phyloP scores from a whole-genome alignment of 306 rosid species.

The Rubus parviflorus region DNA sequence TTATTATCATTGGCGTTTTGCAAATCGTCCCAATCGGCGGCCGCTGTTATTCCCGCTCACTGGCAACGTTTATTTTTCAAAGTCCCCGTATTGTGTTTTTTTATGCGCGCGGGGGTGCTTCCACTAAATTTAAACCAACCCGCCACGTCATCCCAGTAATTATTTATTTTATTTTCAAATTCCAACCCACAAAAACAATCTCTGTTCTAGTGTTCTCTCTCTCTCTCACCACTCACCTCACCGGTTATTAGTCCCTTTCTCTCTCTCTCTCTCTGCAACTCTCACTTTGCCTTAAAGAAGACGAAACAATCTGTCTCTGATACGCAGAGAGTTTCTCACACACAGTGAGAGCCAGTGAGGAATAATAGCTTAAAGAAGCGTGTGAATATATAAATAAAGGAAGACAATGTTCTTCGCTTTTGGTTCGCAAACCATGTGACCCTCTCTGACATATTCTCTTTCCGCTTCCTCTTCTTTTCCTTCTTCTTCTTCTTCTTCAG shows the following conservation, averaged over 20 bases:
- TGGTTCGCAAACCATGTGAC: slow-evolving; percentile 70
- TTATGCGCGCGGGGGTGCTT: slow-evolving; percentile 39
- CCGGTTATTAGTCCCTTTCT: slow-evolving; percentile 28
- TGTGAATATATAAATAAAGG: slow-evolving; percentile 23
- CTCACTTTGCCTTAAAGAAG: slow-evolving; percentile 67
- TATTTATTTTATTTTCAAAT: slow-evolving; percentile 14
- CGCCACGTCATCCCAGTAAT: slow-evolving; percentile 33
- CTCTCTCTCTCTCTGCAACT: slow-evolving; percentile 53
- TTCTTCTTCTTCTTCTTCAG: not conserved
- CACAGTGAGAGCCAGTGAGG: slow-evolving; percentile 17
- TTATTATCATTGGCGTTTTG: not conserved
- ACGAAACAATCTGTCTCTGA: slow-evolving; percentile 57
- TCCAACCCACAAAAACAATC: slow-evolving; percentile 14
- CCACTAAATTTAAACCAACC: slow-evolving; percentile 28
- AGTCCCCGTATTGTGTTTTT: not conserved
- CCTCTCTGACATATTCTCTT: slow-evolving; percentile 68
- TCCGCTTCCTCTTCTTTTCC: not conserved
- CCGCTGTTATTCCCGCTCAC: slow-evolving; percentile 88
- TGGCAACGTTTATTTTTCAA: slow-evolving; percentile 38
- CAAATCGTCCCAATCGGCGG: slow-evolving; percentile 32
- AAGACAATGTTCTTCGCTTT: slow-evolving; percentile 52
- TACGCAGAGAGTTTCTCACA: not conserved
- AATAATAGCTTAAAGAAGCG: slow-evolving; percentile 21
- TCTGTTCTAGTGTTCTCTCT: not conserved
- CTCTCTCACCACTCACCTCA: slow-evolving; percentile 32